Base-by-base conservation (phyloP, 2,329 filamentous ascomycete species). In the Colletotrichum tamarilloi region DNA sequence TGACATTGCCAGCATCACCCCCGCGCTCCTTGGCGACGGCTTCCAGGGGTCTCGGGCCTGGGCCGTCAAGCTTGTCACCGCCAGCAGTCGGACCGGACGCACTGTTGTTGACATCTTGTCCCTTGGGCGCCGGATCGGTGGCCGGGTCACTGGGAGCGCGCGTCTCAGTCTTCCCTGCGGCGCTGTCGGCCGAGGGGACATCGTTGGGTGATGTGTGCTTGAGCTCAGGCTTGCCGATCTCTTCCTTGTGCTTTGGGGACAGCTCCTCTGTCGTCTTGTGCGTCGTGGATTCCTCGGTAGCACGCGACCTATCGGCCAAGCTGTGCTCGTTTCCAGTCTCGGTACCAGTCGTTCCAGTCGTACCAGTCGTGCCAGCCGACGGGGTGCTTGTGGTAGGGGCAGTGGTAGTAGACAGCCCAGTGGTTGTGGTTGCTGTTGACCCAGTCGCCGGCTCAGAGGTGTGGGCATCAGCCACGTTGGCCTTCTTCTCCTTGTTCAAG, bases 1-100 rank as follows among this genome's bases (percentile, higher is more conserved):
- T 52, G 5, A 52, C 59, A 28, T 77, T 76, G 24, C 78, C 81
- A n/a, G 81, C 81, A 30, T 81, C 79, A 24, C 80, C 81, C n/a
- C 80, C 79, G 35, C 81, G 74, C 62, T 80, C 75, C 67, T 73
- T 73, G 68, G 84, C 84, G 1, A 85, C 75, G 22, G 80, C 76
- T 2, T 79, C 83, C 2, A 88, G 53, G 1, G 85, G 84, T 68
- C 82, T 82, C 11, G 86, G 86, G 0, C 85, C 86, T 1, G 86
- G 82, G 3, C 83, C 84, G 12, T 84, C 81, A 19, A 84, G 72
- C 66, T 83, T 81, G 65, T 80, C 79, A 67, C 80, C 79, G 12
- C 78, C 76, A 72, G 80, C 78, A 74, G 82, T 81, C 7, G 80
- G 70, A 1, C 79, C 81, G 14, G 78, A 79, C 16, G 76, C 77